Percentiles rank a stretch among this genome's conserved stretches.
Conservation (phyloP, 768 basidiomycete species). For the Mycena latifolia region DNA sequence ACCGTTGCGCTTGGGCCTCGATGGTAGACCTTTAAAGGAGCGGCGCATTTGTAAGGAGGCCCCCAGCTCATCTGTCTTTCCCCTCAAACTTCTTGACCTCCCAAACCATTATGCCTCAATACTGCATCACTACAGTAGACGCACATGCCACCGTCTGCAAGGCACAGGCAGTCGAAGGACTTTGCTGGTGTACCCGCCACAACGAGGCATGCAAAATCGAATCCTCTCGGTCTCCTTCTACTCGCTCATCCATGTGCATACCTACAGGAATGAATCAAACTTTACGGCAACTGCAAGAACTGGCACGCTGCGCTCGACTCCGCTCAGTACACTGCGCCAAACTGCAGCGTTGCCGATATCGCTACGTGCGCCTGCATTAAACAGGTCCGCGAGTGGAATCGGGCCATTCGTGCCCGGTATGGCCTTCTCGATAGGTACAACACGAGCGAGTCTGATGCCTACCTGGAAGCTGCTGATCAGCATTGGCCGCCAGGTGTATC, state of each 20-base stretch:
- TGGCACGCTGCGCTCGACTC: conserved; percentile 44
- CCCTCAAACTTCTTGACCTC: no score
- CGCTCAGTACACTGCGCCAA: conserved; percentile 33
- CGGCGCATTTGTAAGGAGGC: no score
- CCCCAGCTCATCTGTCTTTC: no score
- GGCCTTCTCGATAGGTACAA: conserved; percentile 45
- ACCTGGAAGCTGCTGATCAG: neutral
- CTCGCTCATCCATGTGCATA: neutral
- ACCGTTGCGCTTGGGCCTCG: no score
- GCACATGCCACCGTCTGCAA: conserved; percentile 7
- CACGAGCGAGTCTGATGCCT: neutral
- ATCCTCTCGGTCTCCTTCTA: neutral
- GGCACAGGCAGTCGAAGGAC: neutral
- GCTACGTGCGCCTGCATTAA: conserved; percentile 43
- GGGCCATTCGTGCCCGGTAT: conserved; percentile 43
- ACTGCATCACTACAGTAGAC: conserved; percentile 9
- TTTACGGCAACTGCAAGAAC: conserved; percentile 50
- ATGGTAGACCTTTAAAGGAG: no score
- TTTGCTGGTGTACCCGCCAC: conserved; percentile 44
- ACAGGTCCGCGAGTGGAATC: conserved; percentile 46
- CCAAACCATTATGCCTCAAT: neutral
- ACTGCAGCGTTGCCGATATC: conserved; percentile 38
- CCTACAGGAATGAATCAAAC: conserved; percentile 45
- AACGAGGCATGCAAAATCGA: conserved; percentile 39
- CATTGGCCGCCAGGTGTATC: conserved; percentile 46